Base-by-base conservation (phyloP, 2,329 filamentous ascomycete genomes). In the Aspergillus tamarii region DNA sequence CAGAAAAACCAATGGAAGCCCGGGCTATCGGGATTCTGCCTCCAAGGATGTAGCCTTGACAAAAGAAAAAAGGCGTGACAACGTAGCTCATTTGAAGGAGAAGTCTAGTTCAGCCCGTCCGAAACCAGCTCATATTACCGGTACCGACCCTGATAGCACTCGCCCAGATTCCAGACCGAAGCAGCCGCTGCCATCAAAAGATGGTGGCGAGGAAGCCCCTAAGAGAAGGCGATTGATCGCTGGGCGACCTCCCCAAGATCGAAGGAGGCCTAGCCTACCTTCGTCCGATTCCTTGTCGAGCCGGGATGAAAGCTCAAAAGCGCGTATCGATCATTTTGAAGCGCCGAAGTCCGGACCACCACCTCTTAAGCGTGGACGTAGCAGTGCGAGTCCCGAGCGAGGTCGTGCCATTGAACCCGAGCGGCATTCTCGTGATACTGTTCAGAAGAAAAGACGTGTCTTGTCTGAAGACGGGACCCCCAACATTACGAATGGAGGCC, bases 371-470 rank as follows among this genome's bases (percentile, higher is more conserved):
- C 77, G 81, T 45, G 72, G 76, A 32, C 77, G 80, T 50, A 75
- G 72, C 55, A 82, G 80, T 62, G 70, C 72, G 26, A 81, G 79
- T n/a, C 80, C 80, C 5, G 76, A 79, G 60, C 67, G 78, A 39
- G 52, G 52, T 19, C 52, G 32, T 55, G 12, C n/a, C 9, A 10
- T 12, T 21, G 52, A 55, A 11, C 32, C 52, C 32, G 52, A 55
- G 60, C 74, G 73, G 43, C 76, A 73, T 36, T 76, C 77, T 12
- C 74, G 74, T 48, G 76, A 70, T 30, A 74, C 78, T 41, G 74
- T 79, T 39, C 65, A 82, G 70, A 79, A 82, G 70, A 78, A 79
- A 63, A 72, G 79, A 57, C 79, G 78, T 9, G 73, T 82, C 43
- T 68, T 77, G 14, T 72, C 77, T 2, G 80, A 82, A 48, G 80